These are phyloP conservation scores for Sedum album DNA, from an alignment of 164 flowering plant species.

Conservation along the genomic window DNA sequence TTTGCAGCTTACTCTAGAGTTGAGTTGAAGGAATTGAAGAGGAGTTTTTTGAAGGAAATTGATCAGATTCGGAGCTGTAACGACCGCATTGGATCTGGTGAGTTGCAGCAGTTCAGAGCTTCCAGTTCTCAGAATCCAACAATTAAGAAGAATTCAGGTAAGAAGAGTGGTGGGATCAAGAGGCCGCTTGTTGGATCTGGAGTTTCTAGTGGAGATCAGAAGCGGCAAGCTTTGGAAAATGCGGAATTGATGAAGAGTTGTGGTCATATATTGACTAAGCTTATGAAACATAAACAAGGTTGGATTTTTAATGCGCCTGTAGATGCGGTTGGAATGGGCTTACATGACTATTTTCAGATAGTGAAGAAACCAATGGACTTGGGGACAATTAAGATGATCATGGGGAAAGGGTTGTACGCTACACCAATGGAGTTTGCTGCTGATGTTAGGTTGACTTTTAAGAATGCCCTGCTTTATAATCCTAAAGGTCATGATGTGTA, in stretches of 20 bases:
- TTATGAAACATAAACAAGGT: background rate
- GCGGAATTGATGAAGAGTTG: conserved; percentile 41
- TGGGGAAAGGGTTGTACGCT: conserved; percentile 32
- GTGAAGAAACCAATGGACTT: conserved; percentile 85
- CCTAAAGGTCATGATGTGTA: conserved; percentile 69
- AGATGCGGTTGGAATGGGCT: conserved; percentile 51
- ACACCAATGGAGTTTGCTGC: conserved; percentile 57
- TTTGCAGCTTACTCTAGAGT: conserved; percentile 29
- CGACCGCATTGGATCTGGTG: conserved; percentile 43
- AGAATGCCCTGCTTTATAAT: conserved; percentile 70
- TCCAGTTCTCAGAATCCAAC: conserved; percentile 19
- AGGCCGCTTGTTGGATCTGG: conserved; percentile 26
- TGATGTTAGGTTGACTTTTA: conserved; percentile 70
- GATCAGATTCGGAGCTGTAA: conserved; percentile 42
- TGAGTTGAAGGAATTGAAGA: conserved; percentile 44
- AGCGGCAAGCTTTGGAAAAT: conserved; percentile 23
- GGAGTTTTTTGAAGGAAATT: conserved; percentile 40
- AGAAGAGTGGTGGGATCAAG: conserved; percentile 20
- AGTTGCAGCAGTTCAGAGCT: conserved; percentile 15
- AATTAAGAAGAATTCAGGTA: conserved; percentile 1
- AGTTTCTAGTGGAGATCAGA: conserved; percentile 18
- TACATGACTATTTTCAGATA: conserved; percentile 67
- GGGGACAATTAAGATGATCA: conserved; percentile 60
- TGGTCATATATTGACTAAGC: conserved; percentile 22
- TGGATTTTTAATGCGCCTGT: conserved; percentile 55